A percentile compares a stretch with the other conserved stretches of the same genome.
Evolutionary conservation across 352 stramenopile genomes (phyloP).

Genomic region (Phytophthora cryptogea): DNA sequence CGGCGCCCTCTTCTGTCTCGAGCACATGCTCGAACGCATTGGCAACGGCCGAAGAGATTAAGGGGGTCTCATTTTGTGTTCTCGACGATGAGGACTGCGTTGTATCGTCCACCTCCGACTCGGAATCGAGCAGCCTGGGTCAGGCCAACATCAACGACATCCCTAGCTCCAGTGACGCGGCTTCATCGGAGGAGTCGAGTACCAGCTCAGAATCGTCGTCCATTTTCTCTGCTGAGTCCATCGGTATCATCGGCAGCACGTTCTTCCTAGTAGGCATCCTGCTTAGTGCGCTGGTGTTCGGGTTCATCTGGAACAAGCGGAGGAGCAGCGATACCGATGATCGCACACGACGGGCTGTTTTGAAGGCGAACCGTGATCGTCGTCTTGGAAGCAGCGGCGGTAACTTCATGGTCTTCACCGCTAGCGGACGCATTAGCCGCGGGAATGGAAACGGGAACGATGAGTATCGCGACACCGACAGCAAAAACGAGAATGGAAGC

Average conservation of each 20-base stretch:
- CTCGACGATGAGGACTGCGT: constrained; percentile 35
- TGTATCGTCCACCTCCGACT: constrained; percentile 10
- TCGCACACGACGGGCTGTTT: constrained; percentile 6
- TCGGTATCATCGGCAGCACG: constrained; percentile 55
- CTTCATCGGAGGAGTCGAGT: constrained; percentile 4
- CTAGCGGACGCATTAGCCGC: constrained; percentile 33
- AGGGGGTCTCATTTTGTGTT: constrained; percentile 45
- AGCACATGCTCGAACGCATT: constrained; percentile 32
- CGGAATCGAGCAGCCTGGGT: constrained; percentile 10
- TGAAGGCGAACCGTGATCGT: constrained; percentile 37
- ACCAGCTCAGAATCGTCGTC: constrained; percentile 28
- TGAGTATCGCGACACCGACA: constrained; percentile 38
- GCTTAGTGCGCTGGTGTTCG: constrained; percentile 42
- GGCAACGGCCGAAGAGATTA: constrained; percentile 31
- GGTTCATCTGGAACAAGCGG: constrained; percentile 40
- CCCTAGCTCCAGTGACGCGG: constrained; percentile 19
- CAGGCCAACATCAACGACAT: constrained; percentile 25
- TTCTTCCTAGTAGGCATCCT: constrained; percentile 51
- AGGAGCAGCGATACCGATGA: constrained; percentile 19
- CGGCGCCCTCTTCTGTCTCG: constrained; percentile 35
- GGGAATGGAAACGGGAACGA: constrained; percentile 31
- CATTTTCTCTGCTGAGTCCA: constrained; percentile 51
- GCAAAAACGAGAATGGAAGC: constrained; percentile 52
- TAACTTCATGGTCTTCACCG: constrained; percentile 38
- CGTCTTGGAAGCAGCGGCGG: constrained; percentile 36